Conservation (phyloP, 208 protist genomes). For the Acanthamoeba triangularis region DNA sequence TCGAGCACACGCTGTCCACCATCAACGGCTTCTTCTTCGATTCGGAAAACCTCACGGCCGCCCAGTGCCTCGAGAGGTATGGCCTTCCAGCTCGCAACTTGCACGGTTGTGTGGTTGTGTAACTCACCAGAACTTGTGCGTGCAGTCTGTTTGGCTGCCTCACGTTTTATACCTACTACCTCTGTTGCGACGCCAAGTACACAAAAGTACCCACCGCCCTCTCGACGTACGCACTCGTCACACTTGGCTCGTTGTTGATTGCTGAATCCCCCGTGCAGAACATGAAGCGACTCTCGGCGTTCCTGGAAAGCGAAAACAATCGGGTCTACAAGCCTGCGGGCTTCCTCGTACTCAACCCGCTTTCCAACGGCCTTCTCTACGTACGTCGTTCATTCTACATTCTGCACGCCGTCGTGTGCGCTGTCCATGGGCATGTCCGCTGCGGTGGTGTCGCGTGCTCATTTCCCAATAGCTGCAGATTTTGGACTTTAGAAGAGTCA, state of each 20-base stretch:
- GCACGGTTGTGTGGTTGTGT: not conserved
- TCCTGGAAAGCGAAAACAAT: conserved; percentile 61
- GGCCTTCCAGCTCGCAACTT: too few species aligned
- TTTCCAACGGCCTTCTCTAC: conserved; percentile 64
- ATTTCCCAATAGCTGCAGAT: conserved; percentile 16
- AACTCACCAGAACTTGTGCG: not conserved
- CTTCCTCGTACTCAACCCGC: conserved; percentile 20
- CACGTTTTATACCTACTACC: conserved; percentile 28
- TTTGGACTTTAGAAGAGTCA: not conserved
- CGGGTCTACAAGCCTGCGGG: conserved; percentile 35
- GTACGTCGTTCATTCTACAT: not conserved
- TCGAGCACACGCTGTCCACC: conserved; percentile 7
- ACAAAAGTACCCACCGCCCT: not conserved
- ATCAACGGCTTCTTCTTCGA: conserved; percentile 54
- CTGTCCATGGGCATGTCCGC: too few species aligned
- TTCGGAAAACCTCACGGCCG: not conserved
- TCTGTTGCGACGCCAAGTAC: conserved; percentile 31
- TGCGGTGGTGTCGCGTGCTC: not conserved
- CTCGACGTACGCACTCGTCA: too few species aligned
- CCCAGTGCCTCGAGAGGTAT: conserved; percentile 5
- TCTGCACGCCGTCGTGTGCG: not conserved
- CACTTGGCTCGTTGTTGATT: not conserved
- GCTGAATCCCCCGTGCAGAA: not conserved
- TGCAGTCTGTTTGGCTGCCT: conserved; percentile 20
- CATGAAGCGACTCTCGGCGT: conserved; percentile 33